Percentiles rank a stretch among this genome's conserved stretches.
These are phyloP conservation scores for Trichoderma virens DNA, from an alignment of 495 filamentous ascomycete genomes.

Conservation along the genomic window DNA sequence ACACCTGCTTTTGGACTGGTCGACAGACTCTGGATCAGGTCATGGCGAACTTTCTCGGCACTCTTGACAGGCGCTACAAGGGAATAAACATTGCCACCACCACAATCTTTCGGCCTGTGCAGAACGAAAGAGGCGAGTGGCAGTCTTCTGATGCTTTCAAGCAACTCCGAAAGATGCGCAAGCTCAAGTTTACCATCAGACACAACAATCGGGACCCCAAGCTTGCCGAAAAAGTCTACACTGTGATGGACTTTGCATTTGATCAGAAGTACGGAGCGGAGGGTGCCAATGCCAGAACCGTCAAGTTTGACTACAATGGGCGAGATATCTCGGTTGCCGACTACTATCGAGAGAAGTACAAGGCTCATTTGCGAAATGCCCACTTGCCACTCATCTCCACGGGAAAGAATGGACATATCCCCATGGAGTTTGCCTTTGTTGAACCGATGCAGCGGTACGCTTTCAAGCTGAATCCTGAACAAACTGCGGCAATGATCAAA, in stretches of 20 bases:
- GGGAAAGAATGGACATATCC: slow-evolving; percentile 57
- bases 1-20: slow-evolving; percentile 63
- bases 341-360: slow-evolving; percentile 64
- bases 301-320: slow-evolving; percentile 50
- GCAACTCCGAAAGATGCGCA: slow-evolving; percentile 48
- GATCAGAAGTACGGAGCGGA: slow-evolving; percentile 23
- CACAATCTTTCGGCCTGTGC: slow-evolving; percentile 13
- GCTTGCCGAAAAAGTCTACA: slow-evolving; percentile 44
- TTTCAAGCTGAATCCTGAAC: slow-evolving; percentile 63
- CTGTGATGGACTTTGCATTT: slow-evolving; percentile 51
- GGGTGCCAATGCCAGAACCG: slow-evolving; percentile 44
- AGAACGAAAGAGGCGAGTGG: neutral
- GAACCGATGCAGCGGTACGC: slow-evolving; percentile 62
- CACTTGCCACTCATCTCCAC: slow-evolving; percentile 62
- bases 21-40: slow-evolving; percentile 27
- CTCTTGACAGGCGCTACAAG: slow-evolving; percentile 1
- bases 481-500: slow-evolving; percentile 81
- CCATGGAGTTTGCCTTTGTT: slow-evolving; percentile 62
- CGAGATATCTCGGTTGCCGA: slow-evolving; percentile 48
- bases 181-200: slow-evolving; percentile 57
- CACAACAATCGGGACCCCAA: slow-evolving; percentile 41
- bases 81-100: slow-evolving; percentile 12
- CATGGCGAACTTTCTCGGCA: slow-evolving; percentile 18
- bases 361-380: slow-evolving; percentile 42
- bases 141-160: slow-evolving; percentile 33